Evolutionary conservation across 495 filamentous ascomycete species (phyloP), one percentile per base, ranked within the genome.

Genomic region (Lasiosphaeria ovina): DNA sequence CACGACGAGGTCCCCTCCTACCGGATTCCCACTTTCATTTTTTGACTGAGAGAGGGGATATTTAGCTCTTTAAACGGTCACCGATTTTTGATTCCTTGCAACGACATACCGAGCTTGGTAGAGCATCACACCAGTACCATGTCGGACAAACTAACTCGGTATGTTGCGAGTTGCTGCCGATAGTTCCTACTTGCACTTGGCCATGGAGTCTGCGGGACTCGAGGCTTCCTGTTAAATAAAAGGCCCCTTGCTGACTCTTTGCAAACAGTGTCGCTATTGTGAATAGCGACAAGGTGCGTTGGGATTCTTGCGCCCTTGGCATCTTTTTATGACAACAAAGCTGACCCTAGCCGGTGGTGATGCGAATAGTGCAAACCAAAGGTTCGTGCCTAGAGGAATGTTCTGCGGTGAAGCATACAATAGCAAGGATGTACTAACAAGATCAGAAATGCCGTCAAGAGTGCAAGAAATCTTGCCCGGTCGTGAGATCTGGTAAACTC

Each of bases 391-490:
- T 24, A 16, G 24, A 4, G 14, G 24, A 40, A 54, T 17, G 51
- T 34, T 54, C 32, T 4, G 14, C 12, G 31, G 7, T 54, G 51
- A 3, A 14, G 32, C 3, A 24, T 36, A 50, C 16, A 11, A 35
- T 40, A 16, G 16, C 34, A 57, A 14, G 44, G n/a, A 24, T 24
- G 24, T 24, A 24, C 24, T 24, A 24, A 24, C 24, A 24, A 2
- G 24, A 51, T 14, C 57, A 72, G 68, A 74, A 74, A 71, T 74
- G 71, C 35, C 84, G 92, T 65, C 94, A 98, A 81, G 94, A 98
- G 79, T 98, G 95, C 85, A 98, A 98, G 78, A 97, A 97, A 76
- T 91, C 92, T 6, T 98, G 94, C 73, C 94, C 95, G n/a, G 78
- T 98, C 49, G 94, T 98, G 58, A 88, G 94, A 45, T 94, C 91